These are phyloP conservation scores for Pyrenochaeta sp. DNA, from an alignment of 2,329 filamentous ascomycete genomes.

Conservation along the genomic window DNA sequence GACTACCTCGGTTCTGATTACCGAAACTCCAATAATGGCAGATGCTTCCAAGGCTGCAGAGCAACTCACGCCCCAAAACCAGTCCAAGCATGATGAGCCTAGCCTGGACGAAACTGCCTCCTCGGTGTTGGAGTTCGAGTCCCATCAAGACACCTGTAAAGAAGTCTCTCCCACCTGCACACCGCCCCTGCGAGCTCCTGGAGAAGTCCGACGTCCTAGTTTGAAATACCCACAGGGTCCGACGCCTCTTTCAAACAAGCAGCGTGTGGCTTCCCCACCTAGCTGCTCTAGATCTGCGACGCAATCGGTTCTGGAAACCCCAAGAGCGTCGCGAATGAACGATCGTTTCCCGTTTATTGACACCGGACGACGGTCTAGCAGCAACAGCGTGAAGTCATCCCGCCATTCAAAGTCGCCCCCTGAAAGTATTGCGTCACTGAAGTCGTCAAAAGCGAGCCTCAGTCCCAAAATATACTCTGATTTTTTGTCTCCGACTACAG, in stretches of 20 bases:
- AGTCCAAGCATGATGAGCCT: not conserved
- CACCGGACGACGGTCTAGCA: slow-evolving; percentile 40
- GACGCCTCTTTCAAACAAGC: not conserved
- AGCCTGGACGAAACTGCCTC: not conserved
- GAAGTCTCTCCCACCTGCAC: slow-evolving; percentile 3
- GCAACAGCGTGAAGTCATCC: slow-evolving; percentile 32
- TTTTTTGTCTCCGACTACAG: slow-evolving; percentile 18
- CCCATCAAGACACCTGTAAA: slow-evolving; percentile 7
- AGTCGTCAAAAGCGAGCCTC: slow-evolving; percentile 17
- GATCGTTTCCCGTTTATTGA: slow-evolving; percentile 55
- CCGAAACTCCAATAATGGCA: not conserved
- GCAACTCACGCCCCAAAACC: not conserved
- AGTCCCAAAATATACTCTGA: slow-evolving; percentile 29
- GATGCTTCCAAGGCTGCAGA: not conserved
- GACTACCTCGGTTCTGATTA: slow-evolving; percentile 5
- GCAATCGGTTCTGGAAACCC: slow-evolving; percentile 19
- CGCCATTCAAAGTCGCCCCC: slow-evolving; percentile 21
- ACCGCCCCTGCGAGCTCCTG: too few species aligned
- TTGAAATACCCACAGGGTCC: too few species aligned
- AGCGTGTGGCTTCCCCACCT: slow-evolving; percentile 4
- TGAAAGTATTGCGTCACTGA: slow-evolving; percentile 22
- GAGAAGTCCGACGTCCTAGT: too few species aligned
- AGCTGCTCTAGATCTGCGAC: slow-evolving; percentile 16
- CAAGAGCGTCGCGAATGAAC: slow-evolving; percentile 52
- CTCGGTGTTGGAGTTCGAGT: not conserved